phyloP scores from a whole-genome alignment of 73 alveolate species.

The Paramecium pentaurelia region DNA sequence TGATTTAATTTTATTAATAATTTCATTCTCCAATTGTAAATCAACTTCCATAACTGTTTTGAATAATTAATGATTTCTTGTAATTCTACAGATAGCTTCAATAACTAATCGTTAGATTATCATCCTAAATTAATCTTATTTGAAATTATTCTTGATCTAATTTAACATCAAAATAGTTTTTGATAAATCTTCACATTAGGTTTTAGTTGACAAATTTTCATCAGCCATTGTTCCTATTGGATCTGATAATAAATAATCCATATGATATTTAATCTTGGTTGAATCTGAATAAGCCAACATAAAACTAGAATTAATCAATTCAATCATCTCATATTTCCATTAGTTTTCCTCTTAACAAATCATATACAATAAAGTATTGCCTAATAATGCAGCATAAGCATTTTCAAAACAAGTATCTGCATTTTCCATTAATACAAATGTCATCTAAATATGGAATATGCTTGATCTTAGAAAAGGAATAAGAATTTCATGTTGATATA shows the following conservation, averaged over 20 bases:
- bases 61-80: not conserved
- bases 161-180: not conserved
- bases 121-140: not conserved
- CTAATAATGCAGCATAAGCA: constrained; percentile 54
- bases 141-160: not conserved
- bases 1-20: not conserved
- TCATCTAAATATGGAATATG: constrained; percentile 48
- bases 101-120: not conserved
- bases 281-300: not conserved
- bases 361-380: constrained; percentile 25
- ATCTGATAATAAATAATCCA: not conserved
- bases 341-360: not conserved
- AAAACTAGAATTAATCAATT: constrained; percentile 9
- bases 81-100: not conserved
- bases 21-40: not conserved
- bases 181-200: not conserved
- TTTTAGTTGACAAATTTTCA: not conserved
- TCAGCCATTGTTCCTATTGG: constrained; percentile 10
- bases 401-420: constrained; percentile 56
- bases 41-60: not conserved
- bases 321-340: constrained; percentile 49
- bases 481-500: not conserved
- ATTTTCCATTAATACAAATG: constrained; percentile 44
- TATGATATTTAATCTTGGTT: not conserved
- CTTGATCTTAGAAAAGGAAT: constrained; percentile 36